Percentiles rank a stretch among this genome's conserved stretches.
phyloP scores from a whole-genome alignment of 2,329 filamentous ascomycete species.

The Acephala macrosclerotiorum region DNA sequence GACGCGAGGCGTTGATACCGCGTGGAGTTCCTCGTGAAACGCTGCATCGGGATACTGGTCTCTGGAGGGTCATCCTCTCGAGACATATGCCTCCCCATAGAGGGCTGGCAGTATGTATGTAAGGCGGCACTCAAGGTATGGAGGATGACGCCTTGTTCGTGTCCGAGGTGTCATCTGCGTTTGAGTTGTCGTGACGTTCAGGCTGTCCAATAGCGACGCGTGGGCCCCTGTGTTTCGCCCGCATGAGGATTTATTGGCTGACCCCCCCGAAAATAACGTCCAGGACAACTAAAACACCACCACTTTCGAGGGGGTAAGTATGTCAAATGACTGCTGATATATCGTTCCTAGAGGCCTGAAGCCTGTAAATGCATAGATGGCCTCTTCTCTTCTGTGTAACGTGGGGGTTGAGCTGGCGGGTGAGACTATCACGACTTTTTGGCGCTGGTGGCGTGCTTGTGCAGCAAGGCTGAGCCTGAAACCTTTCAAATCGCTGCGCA shows the following conservation, averaged over 20 bases:
- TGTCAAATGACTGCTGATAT: background rate
- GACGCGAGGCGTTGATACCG: slow-evolving; percentile 23
- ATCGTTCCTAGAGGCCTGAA: background rate
- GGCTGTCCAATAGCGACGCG: background rate
- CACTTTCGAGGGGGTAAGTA: background rate
- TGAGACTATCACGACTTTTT: background rate
- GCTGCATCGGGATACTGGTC: slow-evolving; percentile 22
- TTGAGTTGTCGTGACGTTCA: background rate
- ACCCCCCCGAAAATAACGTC: background rate
- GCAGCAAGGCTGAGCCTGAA: background rate
- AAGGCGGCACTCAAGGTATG: background rate
- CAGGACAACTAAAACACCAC: background rate
- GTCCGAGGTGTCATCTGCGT: slow-evolving; percentile 4
- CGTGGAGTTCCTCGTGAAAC: slow-evolving; percentile 13
- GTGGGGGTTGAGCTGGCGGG: background rate
- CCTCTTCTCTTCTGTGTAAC: background rate
- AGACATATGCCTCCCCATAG: slow-evolving; percentile 16
- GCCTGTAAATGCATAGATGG: background rate
- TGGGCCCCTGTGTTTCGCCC: background rate
- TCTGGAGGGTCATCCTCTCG: slow-evolving; percentile 19
- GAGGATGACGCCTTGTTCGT: slow-evolving; percentile 4
- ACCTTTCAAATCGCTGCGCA: background rate
- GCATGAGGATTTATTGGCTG: background rate
- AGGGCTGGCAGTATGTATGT: background rate
- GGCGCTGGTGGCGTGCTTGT: background rate